Evolutionary conservation across 352 stramenopile species (phyloP).

Genomic region (Phytophthora vignae): DNA sequence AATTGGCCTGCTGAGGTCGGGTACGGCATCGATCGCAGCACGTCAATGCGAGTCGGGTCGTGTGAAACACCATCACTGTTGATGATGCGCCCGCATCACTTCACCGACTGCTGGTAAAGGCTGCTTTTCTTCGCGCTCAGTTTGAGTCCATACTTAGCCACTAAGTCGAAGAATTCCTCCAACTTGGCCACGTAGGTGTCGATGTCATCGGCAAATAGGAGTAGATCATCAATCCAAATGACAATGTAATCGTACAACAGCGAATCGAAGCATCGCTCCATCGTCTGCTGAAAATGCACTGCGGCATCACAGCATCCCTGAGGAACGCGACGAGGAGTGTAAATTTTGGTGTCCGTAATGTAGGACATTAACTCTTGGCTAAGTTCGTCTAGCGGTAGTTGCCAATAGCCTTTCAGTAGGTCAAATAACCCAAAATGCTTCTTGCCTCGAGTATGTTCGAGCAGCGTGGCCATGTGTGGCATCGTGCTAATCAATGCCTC

Average conservation of each 20-base stretch:
- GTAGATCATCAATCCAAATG: slow-evolving; percentile 43
- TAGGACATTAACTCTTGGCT: slow-evolving; percentile 24
- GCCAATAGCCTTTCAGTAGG: slow-evolving; percentile 12
- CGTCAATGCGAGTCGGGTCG: neutral
- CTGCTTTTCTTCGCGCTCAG: neutral
- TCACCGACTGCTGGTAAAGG: neutral
- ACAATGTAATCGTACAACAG: slow-evolving; percentile 21
- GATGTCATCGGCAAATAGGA: slow-evolving; percentile 24
- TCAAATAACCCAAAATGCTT: slow-evolving; percentile 19
- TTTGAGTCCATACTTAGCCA: neutral
- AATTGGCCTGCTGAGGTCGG: too few relatives aligned
- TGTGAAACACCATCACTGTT: neutral
- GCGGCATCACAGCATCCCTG: slow-evolving; percentile 13
- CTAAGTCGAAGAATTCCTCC: neutral
- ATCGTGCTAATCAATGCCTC: slow-evolving; percentile 1
- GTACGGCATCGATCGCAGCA: neutral
- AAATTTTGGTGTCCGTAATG: slow-evolving; percentile 28
- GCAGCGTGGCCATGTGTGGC: neutral
- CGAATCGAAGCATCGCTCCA: slow-evolving; percentile 14
- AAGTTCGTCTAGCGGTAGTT: neutral
- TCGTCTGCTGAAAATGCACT: slow-evolving; percentile 14
- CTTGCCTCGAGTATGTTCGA: slow-evolving; percentile 6
- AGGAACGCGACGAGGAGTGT: slow-evolving; percentile 23
- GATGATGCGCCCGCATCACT: neutral
- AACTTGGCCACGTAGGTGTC: neutral